Evolutionary conservation across 2,329 filamentous ascomycete species (phyloP).

Genomic region (Pezizomycotina sp.): DNA sequence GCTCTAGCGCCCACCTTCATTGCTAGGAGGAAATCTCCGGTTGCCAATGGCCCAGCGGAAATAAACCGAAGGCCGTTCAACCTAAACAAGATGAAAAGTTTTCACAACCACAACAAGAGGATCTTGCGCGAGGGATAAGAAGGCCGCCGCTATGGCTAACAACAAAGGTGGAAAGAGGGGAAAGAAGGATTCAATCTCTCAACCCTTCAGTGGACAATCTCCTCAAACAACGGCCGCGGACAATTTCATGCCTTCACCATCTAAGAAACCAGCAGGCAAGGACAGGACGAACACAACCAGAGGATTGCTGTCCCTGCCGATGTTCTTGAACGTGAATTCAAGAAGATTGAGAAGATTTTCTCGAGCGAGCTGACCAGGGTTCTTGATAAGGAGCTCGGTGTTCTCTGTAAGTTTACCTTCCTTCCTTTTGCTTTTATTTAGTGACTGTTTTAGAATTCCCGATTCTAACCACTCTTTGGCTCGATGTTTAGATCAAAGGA

Average conservation of each 20-base stretch:
- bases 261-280: constrained; percentile 47
- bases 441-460: constrained; percentile 33
- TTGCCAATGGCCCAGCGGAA: constrained; percentile 23
- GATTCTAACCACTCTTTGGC: constrained; percentile 21
- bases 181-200: constrained; percentile 3
- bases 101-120: no score
- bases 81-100: no score
- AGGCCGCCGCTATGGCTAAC: constrained; percentile 4
- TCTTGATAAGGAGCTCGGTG: constrained; percentile 45
- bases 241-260: constrained; percentile 21
- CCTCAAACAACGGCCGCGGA: constrained; percentile 18
- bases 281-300: constrained; percentile 51
- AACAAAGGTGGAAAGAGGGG: constrained; percentile 9
- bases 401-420: constrained; percentile 25
- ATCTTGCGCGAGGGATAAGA: no score
- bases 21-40: constrained; percentile 25
- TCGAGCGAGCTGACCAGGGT: constrained; percentile 40
- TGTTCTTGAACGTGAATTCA: constrained; percentile 25
- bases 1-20: constrained; percentile 19
- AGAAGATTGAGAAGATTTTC: constrained; percentile 34
- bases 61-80: constrained; percentile 11
- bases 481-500: constrained; percentile 37
- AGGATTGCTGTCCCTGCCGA: constrained; percentile 21
- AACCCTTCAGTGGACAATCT: constrained; percentile 5
- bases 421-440: constrained; percentile 25